These are phyloP conservation scores for Skeletonema potamos DNA, from an alignment of 108 stramenopile species.

Conservation along the genomic window DNA sequence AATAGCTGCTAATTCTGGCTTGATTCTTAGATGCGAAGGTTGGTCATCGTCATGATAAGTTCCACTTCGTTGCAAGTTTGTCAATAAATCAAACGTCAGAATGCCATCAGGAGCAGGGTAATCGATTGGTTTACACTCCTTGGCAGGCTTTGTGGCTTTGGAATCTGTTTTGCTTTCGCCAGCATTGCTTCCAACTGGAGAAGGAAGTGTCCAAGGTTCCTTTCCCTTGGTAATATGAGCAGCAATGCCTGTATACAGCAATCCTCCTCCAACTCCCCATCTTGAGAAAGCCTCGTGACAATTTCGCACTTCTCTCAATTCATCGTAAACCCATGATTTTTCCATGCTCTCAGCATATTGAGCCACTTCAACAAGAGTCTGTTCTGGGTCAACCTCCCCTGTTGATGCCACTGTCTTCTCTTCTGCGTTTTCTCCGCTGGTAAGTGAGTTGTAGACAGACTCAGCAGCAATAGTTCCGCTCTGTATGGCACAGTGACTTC, in stretches of 20 bases:
- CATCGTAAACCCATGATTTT: slow-evolving; percentile 93
- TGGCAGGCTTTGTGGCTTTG: slow-evolving; percentile 72
- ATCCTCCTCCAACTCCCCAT: slow-evolving; percentile 90
- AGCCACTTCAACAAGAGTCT: slow-evolving; percentile 55
- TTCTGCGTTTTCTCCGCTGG: slow-evolving; percentile 59
- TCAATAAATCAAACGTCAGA: slow-evolving; percentile 95
- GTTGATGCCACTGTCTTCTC: slow-evolving; percentile 65
- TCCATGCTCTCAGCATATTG: slow-evolving; percentile 69
- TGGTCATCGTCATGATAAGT: slow-evolving; percentile 99
- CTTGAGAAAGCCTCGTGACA: slow-evolving; percentile 93
- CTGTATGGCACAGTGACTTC: slow-evolving; percentile 98
- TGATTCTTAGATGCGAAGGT: slow-evolving; percentile 94
- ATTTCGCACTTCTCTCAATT: slow-evolving; percentile 94
- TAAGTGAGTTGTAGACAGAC: slow-evolving; percentile 81
- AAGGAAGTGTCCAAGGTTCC: slow-evolving; percentile 95
- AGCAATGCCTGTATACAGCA: slow-evolving; percentile 90
- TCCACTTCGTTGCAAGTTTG: slow-evolving; percentile 92
- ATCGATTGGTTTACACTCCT: slow-evolving; percentile 62
- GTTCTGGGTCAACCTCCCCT: slow-evolving; percentile 58
- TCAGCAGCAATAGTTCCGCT: slow-evolving; percentile 94
- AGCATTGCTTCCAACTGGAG: slow-evolving; percentile 25
- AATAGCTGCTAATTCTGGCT: slow-evolving; percentile 63
- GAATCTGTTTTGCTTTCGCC: slow-evolving; percentile 53
- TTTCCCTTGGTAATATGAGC: slow-evolving; percentile 89
- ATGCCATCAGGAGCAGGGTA: slow-evolving; percentile 96